Evolutionary conservation across 1,139 yeast genomes (phyloP), one percentile per base, ranked within the genome.

Genomic region (Candida tetrigidarum): DNA sequence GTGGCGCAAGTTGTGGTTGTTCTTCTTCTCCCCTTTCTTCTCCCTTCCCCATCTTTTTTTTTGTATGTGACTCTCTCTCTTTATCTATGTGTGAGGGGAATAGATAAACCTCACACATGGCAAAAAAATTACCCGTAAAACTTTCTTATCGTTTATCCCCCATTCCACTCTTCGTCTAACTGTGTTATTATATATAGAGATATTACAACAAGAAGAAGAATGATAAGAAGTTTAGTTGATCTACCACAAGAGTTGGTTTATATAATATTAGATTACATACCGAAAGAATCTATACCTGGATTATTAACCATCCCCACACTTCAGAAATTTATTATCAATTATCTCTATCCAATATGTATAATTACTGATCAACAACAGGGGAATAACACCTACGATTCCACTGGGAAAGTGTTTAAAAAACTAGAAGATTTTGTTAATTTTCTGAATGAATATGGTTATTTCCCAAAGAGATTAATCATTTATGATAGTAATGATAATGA

Each of bases 221-320:
- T 14, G 10, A 42, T 42, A 41, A 12, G 33, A 11, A 3, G 11
- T 11, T 27, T 37, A 3, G 14, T 45, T 16, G 38, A 42, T 9
- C 22, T 47, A 34, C 51, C 51, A 11, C 11, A 10, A 6, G 51
- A 49, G 27, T 33, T 49, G 23, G 25, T 45, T n/a, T 16, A 37
- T 14, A 27, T 29, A 10, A 33, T 47, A 4, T 33, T 49, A 3
- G 27, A 41, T 2, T 42, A 41, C 28, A 34, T 46, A 15, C 48
- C 48, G 11, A 18, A 30, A 5, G 36, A 38, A 3, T 22, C 35
- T 14, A 19, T 48, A 15, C 23, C 38, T 7, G 8, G 23, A 2
- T 20, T 44, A 18, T 10, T 41, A 7, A 20, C 6, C 9, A 32
- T 47, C 9, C 48, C 44, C 8, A 11, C 28, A 7, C 38, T 47